Evolutionary conservation across 495 filamentous ascomycete genomes (phyloP).

Genomic region (Aspergillus kassunensis): DNA sequence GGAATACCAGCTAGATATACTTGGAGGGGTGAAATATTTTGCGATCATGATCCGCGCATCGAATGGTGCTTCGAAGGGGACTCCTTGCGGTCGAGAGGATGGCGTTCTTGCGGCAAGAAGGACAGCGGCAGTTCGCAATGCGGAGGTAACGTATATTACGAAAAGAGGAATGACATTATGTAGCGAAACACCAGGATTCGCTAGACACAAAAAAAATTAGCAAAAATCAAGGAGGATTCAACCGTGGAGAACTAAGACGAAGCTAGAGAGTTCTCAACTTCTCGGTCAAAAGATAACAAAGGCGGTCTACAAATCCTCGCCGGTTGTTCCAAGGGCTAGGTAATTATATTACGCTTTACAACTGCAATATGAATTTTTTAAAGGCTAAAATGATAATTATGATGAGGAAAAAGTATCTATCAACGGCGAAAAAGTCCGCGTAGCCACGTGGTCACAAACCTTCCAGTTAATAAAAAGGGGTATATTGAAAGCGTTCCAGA

Average conservation of each 20-base stretch:
- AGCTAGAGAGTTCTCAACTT: background rate
- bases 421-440: conserved; percentile 5
- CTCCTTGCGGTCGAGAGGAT: background rate
- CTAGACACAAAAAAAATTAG: background rate
- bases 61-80: background rate
- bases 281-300: too few relatives aligned
- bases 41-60: conserved; percentile 1
- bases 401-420: conserved; percentile 6
- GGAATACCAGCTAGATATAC: background rate
- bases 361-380: too few relatives aligned
- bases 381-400: background rate
- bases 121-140: background rate
- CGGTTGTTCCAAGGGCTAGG: too few relatives aligned
- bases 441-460: conserved; percentile 5
- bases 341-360: too few relatives aligned
- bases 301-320: conserved; percentile 4
- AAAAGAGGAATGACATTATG: background rate
- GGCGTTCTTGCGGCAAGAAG: background rate
- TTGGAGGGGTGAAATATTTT: background rate
- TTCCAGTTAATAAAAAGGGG: conserved; percentile 8
- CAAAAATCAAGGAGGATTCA: too few relatives aligned
- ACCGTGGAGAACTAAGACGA: background rate
- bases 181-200: background rate
- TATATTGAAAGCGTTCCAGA: conserved; percentile 13
- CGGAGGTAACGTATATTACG: background rate